phyloP scores from a whole-genome alignment of 768 basidiomycete species.

The Tulasnella sp. region DNA sequence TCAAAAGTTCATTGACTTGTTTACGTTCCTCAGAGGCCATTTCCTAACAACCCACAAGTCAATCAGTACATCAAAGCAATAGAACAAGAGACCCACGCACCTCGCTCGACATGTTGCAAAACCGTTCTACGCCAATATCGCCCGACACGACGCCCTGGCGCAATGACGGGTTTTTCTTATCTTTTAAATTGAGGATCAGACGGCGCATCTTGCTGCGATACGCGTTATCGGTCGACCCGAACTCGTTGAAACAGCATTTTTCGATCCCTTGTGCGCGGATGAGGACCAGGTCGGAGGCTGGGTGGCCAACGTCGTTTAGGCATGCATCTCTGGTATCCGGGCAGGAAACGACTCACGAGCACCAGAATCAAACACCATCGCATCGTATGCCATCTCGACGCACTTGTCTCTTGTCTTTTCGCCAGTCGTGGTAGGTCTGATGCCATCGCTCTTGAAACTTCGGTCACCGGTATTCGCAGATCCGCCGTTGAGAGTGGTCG shows the following conservation, averaged over 20 bases:
- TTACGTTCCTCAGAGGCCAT: slow-evolving; percentile 93
- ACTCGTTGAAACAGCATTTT: slow-evolving; percentile 40
- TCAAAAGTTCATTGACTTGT: slow-evolving; percentile 67
- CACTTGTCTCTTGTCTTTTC: slow-evolving; percentile 80
- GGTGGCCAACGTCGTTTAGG: background rate
- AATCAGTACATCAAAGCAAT: background rate
- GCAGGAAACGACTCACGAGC: slow-evolving; percentile 52
- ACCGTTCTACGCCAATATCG: slow-evolving; percentile 51
- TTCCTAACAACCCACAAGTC: slow-evolving; percentile 41
- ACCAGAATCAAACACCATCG: slow-evolving; percentile 70
- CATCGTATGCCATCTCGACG: slow-evolving; percentile 81
- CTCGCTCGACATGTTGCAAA: slow-evolving; percentile 71
- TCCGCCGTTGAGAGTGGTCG: background rate
- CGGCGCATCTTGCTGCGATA: slow-evolving; percentile 78
- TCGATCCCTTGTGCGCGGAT: slow-evolving; percentile 60
- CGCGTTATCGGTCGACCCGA: slow-evolving; percentile 32
- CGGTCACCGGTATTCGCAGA: slow-evolving; percentile 30
- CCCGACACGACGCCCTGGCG: slow-evolving; percentile 79
- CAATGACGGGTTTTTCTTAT: slow-evolving; percentile 81
- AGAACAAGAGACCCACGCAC: slow-evolving; percentile 32
- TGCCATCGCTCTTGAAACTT: slow-evolving; percentile 57
- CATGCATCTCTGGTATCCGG: background rate
- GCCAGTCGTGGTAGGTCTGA: slow-evolving; percentile 41
- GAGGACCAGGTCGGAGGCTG: slow-evolving; percentile 60
- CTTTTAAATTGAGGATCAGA: slow-evolving; percentile 86